Evolutionary conservation across 2,329 filamentous ascomycete genomes (phyloP), one percentile per base, ranked within the genome.

Genomic region (Colletotrichum trifolii): DNA sequence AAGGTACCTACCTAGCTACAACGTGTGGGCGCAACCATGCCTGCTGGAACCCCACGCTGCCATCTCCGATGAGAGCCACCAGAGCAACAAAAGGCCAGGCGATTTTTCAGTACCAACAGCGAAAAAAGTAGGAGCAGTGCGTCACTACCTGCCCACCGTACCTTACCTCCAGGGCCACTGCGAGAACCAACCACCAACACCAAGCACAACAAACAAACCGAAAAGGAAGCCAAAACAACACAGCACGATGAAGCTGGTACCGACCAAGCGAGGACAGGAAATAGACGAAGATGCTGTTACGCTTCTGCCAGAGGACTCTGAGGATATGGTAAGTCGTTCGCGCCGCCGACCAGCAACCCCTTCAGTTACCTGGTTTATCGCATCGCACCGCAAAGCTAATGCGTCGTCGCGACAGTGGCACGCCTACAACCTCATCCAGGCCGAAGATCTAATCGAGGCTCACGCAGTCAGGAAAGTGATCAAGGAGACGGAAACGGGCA

Each of bases 361-460:
- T 25, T 25, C 25, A 25, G 25, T 25, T 25, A 5, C 25, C 25
- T 25, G 25, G 5, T 25, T 25, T 25, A 25, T 25, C 25, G 25
- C 25, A 25, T 25, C 25, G 25, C 25, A 54, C 48, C 34, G 17
- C 54, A 17, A 6, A 53, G 17, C 45, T 63, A 25, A 57, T 50
- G 45, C 36, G 9, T 34, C 43, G n/a, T 54, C 42, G 33, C 52
- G 17, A 40, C 57, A 81, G 82, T 88, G 86, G 86, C 85, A 88
- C 67, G 84, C 85, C 69, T 87, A 88, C 74, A 88, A 88, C 76
- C 79, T 89, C 66, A 87, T 89, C 70, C 76, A 81, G 9, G 74
- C 81, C 61, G 79, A 82, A 67, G 86, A 89, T 69, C 71, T 83
- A 50, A 77, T 89, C 69, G 80, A 81, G 66, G 86, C 84, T 13